Base-by-base conservation (phyloP, 106 monocot genomes). In the Chionographis japonica region DNA sequence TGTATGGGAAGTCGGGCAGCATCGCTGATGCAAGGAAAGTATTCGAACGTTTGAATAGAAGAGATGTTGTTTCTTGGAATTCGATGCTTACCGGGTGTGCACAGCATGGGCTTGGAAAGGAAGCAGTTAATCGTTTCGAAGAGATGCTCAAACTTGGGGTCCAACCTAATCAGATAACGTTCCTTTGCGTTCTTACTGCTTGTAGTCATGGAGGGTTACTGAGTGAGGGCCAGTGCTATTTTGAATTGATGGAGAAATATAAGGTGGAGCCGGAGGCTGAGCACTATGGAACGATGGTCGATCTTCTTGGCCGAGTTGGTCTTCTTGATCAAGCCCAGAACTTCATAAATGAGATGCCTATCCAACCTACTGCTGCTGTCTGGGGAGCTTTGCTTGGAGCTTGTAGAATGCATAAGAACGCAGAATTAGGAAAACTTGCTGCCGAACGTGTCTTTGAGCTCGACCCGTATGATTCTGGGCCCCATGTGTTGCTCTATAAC, bases 1-100 rank as follows among this genome's bases (percentile, higher is more conserved):
- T 77, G 77, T 77, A 77, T 51, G 77, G 70, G 1, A 77, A 77
- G 36, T 70, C 70, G 3, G 77, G 77, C n/a, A 36, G 56, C 64
- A 60, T 77, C 2, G 63, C 35, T 3, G 63, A 64, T 18, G 62
- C 77, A 1, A 43, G 41, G 65, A 70, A 59, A 35, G 41, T 77
- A 4, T 77, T 77, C 7, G 3, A 51, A 0, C 65, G 59, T 13
- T 10, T 70, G 50, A 27, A 46, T 40, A 64, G 63, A n/a, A 43
- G 9, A 27, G 63, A 70, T 50, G 20, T 64, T 6, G 70, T 71
- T 63, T 77, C 77, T 37, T 77, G 77, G 77, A 70, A 63, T 50
- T 53, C 77, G 14, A 77, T 77, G 68, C 54, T 77, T 6, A 46
- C 70, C 9, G 77, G 61, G 17, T 64, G 61, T 19, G 70, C 77